Percentiles rank a stretch among this genome's conserved stretches.
Conservation (phyloP, 306 rosid genomes). For the Cicer judaicum region DNA sequence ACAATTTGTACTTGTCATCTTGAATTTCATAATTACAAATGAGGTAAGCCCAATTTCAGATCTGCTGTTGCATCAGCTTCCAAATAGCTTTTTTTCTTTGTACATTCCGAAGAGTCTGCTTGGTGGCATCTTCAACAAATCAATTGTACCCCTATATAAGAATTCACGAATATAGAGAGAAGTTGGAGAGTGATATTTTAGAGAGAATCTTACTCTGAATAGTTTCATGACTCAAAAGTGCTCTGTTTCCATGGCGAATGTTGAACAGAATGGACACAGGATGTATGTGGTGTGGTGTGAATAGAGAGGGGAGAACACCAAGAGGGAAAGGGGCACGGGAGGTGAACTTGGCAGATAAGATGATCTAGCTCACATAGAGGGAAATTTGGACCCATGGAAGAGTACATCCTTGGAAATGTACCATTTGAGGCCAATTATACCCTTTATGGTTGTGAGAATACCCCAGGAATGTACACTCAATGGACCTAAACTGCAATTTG, state of each 20-base stretch:
- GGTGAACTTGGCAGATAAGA: background rate
- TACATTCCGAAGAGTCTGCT: no score
- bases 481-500: no score
- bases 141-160: no score
- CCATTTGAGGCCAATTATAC: no score
- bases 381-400: background rate
- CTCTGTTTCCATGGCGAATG: background rate
- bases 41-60: background rate
- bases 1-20: background rate
- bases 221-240: no score
- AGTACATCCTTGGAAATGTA: background rate
- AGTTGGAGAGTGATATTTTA: no score
- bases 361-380: background rate
- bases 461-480: no score
- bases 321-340: background rate
- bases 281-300: background rate
- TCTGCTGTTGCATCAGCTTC: constrained; percentile 20
- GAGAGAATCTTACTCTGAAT: no score
- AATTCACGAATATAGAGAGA: no score
- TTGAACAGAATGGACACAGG: background rate
- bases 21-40: background rate
- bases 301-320: background rate
- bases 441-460: no score
- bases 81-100: background rate
- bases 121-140: no score